Percentiles rank a stretch among this genome's conserved stretches.
phyloP scores from a whole-genome alignment of 768 basidiomycete genomes.

The Collybia sp. region DNA sequence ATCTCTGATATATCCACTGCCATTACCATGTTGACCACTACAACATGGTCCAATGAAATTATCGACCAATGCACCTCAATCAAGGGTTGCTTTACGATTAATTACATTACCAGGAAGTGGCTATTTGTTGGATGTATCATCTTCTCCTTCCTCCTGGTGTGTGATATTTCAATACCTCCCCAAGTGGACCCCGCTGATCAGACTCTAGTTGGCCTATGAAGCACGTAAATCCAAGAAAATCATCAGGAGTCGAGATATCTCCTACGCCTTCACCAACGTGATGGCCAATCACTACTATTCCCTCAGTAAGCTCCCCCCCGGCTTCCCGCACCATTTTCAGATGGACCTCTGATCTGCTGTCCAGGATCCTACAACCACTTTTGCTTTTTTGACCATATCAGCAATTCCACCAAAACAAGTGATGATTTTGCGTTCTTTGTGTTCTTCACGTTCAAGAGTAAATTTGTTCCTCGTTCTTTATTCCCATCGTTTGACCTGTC shows the following conservation, averaged over 20 bases:
- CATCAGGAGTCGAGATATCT: slow-evolving; percentile 93
- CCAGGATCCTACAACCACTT: slow-evolving; percentile 94
- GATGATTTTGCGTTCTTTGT: slow-evolving; percentile 99
- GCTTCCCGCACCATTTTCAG: slow-evolving; percentile 5
- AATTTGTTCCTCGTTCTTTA: slow-evolving; percentile 16
- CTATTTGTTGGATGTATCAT: slow-evolving; percentile 98
- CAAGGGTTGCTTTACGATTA: slow-evolving; percentile 76
- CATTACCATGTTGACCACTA: slow-evolving; percentile 91
- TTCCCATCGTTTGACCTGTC: neutral
- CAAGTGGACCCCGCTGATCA: neutral
- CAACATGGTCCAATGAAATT: slow-evolving; percentile 89
- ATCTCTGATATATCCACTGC: slow-evolving; percentile 97
- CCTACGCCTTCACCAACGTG: slow-evolving; percentile 96
- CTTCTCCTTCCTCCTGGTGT: slow-evolving; percentile 91
- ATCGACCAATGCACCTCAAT: slow-evolving; percentile 65
- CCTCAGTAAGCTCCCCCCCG: slow-evolving; percentile 26
- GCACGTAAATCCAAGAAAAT: slow-evolving; percentile 89
- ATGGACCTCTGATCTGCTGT: neutral
- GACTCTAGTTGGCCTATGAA: slow-evolving; percentile 80
- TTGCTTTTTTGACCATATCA: slow-evolving; percentile 97
- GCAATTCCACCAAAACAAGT: slow-evolving; percentile 90
- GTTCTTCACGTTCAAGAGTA: slow-evolving; percentile 99
- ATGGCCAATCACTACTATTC: slow-evolving; percentile 97
- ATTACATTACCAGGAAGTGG: slow-evolving; percentile 90
- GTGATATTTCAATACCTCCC: slow-evolving; percentile 18